Evolutionary conservation across 2,329 filamentous ascomycete genomes (phyloP).

Genomic region (Fusarium proliferatum): DNA sequence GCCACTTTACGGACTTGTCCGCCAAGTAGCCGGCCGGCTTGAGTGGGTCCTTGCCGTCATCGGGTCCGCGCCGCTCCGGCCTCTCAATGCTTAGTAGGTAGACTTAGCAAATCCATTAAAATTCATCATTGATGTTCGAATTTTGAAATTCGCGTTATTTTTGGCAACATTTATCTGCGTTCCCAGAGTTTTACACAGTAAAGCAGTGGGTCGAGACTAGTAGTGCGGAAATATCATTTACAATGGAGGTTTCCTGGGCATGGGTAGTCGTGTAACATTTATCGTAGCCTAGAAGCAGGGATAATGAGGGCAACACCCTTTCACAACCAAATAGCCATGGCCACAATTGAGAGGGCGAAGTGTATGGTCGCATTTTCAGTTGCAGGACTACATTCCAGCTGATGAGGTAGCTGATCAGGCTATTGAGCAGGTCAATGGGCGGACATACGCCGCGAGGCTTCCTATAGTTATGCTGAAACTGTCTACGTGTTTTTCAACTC

Average conservation of each 20-base stretch:
- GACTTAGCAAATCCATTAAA: background rate
- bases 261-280: background rate
- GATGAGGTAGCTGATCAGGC: background rate
- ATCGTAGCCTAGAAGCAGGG: constrained; percentile 16
- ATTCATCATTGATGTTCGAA: constrained; percentile 3
- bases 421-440: background rate
- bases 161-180: constrained; percentile 14
- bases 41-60: constrained; percentile 23
- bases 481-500: background rate
- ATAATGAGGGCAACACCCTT: background rate
- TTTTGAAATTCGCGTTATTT: constrained; percentile 23
- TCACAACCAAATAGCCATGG: background rate
- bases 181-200: background rate
- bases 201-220: background rate
- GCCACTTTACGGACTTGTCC: constrained; percentile 32
- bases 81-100: background rate
- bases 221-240: background rate
- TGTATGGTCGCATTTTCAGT: constrained; percentile 1
- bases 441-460: background rate
- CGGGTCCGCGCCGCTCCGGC: constrained; percentile 16
- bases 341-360: constrained; percentile 7
- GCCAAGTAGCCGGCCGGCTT: constrained; percentile 15
- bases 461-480: background rate
- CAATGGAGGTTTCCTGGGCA: background rate
- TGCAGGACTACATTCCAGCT: background rate